These are phyloP conservation scores for Phaffia tasmanica DNA, from an alignment of 768 basidiomycete genomes.

Conservation along the genomic window DNA sequence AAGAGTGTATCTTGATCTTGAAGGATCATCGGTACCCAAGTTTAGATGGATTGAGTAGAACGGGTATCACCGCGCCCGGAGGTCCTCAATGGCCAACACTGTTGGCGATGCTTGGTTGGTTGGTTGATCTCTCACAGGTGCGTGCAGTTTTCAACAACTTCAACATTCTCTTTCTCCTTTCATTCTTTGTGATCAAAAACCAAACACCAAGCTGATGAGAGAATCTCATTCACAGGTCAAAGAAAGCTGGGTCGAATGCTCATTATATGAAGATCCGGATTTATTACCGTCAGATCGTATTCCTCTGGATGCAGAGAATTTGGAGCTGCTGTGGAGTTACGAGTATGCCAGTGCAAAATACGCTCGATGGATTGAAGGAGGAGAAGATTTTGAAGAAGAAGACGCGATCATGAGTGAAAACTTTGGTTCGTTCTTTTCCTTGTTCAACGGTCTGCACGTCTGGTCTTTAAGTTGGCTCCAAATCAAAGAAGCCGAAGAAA, in stretches of 20 bases:
- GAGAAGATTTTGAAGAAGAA: constrained; percentile 58
- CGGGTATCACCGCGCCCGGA: constrained; percentile 77
- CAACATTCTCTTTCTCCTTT: not conserved
- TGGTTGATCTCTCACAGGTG: constrained; percentile 76
- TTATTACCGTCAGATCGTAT: constrained; percentile 30
- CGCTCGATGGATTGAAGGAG: constrained; percentile 33
- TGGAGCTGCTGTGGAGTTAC: constrained; percentile 33
- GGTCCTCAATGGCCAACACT: constrained; percentile 84
- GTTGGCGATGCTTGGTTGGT: constrained; percentile 82
- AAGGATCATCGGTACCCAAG: constrained; percentile 73
- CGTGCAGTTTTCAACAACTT: constrained; percentile 2
- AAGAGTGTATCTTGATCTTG: constrained; percentile 67
- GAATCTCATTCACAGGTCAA: constrained; percentile 41
- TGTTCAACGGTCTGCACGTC: not conserved
- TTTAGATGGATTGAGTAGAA: constrained; percentile 63
- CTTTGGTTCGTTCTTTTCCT: constrained; percentile 48
- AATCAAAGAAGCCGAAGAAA: not conserved
- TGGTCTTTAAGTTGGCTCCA: not conserved
- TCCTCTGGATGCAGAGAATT: constrained; percentile 31
- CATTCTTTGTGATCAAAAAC: not conserved
- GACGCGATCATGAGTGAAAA: constrained; percentile 42
- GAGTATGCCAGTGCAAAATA: constrained; percentile 33
- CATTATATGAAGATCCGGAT: constrained; percentile 34
- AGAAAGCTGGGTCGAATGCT: constrained; percentile 34
- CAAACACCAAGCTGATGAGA: not conserved